These are phyloP conservation scores for Hygrocybe coccinea DNA, from an alignment of 768 basidiomycete species.

Conservation along the genomic window DNA sequence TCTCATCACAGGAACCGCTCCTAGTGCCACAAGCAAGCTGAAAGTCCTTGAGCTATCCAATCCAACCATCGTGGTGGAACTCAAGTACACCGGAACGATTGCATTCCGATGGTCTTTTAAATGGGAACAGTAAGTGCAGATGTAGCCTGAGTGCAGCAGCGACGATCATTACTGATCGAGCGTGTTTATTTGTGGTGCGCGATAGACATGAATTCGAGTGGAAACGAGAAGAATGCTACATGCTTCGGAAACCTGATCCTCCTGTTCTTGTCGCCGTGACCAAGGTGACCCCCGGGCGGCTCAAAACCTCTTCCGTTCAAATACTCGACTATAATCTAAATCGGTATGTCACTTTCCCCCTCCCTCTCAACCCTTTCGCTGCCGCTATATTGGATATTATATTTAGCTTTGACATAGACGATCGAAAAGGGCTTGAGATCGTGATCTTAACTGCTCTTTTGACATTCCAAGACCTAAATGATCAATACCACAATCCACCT, in stretches of 20 bases:
- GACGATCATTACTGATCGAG: background rate
- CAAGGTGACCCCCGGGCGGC: slow-evolving; percentile 63
- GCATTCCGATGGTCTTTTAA: slow-evolving; percentile 74
- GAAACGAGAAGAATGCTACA: slow-evolving; percentile 78
- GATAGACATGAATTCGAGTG: slow-evolving; percentile 81
- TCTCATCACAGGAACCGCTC: slow-evolving; percentile 63
- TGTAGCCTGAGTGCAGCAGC: background rate
- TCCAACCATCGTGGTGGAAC: slow-evolving; percentile 62
- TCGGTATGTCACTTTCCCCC: slow-evolving; percentile 40
- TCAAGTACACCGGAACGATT: slow-evolving; percentile 69
- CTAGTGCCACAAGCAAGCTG: slow-evolving; percentile 59
- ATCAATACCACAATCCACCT: slow-evolving; percentile 42
- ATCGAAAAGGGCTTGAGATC: slow-evolving; percentile 82
- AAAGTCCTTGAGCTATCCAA: slow-evolving; percentile 76
- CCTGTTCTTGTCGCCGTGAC: slow-evolving; percentile 80
- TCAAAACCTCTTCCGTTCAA: slow-evolving; percentile 64
- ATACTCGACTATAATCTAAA: slow-evolving; percentile 83
- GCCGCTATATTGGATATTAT: slow-evolving; percentile 1
- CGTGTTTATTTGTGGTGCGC: too few species aligned
- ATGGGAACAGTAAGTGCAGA: slow-evolving; percentile 67
- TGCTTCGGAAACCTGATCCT: slow-evolving; percentile 81
- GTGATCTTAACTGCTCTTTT: slow-evolving; percentile 70
- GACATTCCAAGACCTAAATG: slow-evolving; percentile 70
- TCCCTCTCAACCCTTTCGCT: background rate
- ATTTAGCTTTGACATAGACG: slow-evolving; percentile 75